Evolutionary conservation across 1,139 yeast species (phyloP).

Genomic region (Yamadazyma atlantica): DNA sequence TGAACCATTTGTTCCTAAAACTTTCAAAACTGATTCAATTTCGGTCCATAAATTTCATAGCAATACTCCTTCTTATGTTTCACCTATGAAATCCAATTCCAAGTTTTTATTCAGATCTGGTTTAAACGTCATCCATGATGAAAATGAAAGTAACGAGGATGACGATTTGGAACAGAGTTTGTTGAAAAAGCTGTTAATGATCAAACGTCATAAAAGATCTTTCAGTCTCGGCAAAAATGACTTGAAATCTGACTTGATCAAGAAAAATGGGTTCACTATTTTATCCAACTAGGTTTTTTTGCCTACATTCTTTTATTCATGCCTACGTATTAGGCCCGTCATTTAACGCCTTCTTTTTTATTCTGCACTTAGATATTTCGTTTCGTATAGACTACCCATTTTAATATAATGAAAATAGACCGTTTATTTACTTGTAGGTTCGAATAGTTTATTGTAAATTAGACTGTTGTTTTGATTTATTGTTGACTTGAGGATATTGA

Average conservation of each 20-base stretch:
- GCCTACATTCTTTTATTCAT: constrained; percentile 1
- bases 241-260: constrained; percentile 33
- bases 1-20: constrained; percentile 35
- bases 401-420: background rate
- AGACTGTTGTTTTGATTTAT: no score
- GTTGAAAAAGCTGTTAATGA: constrained; percentile 19
- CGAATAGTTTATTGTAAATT: no score
- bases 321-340: background rate
- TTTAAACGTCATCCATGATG: constrained; percentile 15
- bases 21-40: constrained; percentile 32
- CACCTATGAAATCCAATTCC: constrained; percentile 16
- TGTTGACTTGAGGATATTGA: no score
- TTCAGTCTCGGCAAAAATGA: constrained; percentile 43
- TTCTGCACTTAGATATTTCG: constrained; percentile 1
- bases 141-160: constrained; percentile 20
- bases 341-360: background rate
- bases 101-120: constrained; percentile 15
- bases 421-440: no score
- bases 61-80: constrained; percentile 15
- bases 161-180: constrained; percentile 31
- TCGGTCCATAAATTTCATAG: constrained; percentile 32
- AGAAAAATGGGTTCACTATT: constrained; percentile 25
- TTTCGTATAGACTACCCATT: constrained; percentile 2
- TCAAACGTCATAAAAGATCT: constrained; percentile 32
- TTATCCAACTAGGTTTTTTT: constrained; percentile 9